Base-by-base conservation (phyloP, 2,329 filamentous ascomycete species). In the Penicillium hordei region DNA sequence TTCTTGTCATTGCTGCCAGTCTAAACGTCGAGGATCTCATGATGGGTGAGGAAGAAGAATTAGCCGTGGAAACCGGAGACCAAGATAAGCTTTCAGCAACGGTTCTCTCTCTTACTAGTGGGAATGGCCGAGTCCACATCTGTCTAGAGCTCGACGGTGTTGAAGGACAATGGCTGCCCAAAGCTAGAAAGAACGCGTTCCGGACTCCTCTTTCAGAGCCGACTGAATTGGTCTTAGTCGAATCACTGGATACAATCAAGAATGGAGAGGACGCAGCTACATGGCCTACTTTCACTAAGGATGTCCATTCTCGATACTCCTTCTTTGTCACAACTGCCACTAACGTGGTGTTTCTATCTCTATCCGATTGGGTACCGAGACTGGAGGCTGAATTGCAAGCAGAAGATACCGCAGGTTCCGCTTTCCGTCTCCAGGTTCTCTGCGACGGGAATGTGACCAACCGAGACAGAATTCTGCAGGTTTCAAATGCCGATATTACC, bases 121-220 rank as follows among this genome's bases (percentile, higher is more conserved):
- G 78, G 34, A 79, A 77, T 23, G 81, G 81, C 44, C 78, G 82
- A 54, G 76, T 88, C 8, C 82, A 86, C 61, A 70, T 87, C 33
- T 86, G 82, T 60, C 76, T 88, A 29, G 83, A 88, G 62, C 69
- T 87, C 33, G 82, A 86, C 50, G 85, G 84, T 0, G 79, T 88
- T 3, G 80, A 86, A 63, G 85, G 83, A 8, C 82, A 85, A 65
- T 88, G 86, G 86, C 78, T 88, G 8, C 85, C 85, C 1, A 77
- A 74, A 52, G 70, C 71, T 19, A 74, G 67, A 51, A 75, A 71
- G 49, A 75, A 74, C 50, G 67, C 72, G 1, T 79, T 79, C 64
- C 72, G 68, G 27, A 72, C 74, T 13, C 76, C 77, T 36, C 55
- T 75, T 19, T 75, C 73, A 4, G 75, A 79, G 23, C 71, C 76